These are phyloP conservation scores for Thielaviopsis musarum DNA, from an alignment of 2,329 filamentous ascomycete species.

Conservation along the genomic window DNA sequence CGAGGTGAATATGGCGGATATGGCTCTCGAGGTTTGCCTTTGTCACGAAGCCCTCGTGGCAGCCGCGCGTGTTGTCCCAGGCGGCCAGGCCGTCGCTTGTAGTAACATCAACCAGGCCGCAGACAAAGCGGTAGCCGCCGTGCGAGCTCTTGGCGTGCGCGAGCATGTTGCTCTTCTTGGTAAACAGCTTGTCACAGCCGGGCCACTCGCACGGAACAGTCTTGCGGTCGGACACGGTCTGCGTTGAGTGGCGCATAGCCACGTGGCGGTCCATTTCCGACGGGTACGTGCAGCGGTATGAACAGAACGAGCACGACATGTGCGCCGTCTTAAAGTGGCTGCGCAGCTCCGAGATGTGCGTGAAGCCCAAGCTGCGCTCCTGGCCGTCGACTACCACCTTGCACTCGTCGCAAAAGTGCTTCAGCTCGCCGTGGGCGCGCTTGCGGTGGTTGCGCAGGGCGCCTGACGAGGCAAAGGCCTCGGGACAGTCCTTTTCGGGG, in stretches of 20 bases:
- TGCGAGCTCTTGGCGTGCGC: slow-evolving; percentile 66
- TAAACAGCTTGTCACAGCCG: slow-evolving; percentile 62
- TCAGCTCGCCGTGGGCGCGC: slow-evolving; percentile 49
- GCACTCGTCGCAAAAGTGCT: slow-evolving; percentile 68
- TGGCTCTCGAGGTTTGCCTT: slow-evolving; percentile 73
- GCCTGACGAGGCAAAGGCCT: slow-evolving; percentile 56
- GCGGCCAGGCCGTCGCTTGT: slow-evolving; percentile 29
- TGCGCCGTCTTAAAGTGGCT: slow-evolving; percentile 59
- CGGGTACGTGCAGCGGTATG: slow-evolving; percentile 47
- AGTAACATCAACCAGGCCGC: slow-evolving; percentile 49
- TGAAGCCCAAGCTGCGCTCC: slow-evolving; percentile 40
- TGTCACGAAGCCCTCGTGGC: slow-evolving; percentile 57
- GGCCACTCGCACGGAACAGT: slow-evolving; percentile 48
- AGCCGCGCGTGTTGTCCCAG: slow-evolving; percentile 54
- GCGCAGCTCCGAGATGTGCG: slow-evolving; percentile 54
- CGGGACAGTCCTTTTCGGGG: slow-evolving; percentile 39
- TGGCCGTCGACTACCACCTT: slow-evolving; percentile 24
- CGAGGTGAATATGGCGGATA: slow-evolving; percentile 64
- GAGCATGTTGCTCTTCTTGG: slow-evolving; percentile 66
- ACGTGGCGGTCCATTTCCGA: slow-evolving; percentile 59
- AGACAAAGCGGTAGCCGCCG: slow-evolving; percentile 61
- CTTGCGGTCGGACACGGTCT: slow-evolving; percentile 44
- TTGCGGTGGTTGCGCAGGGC: slow-evolving; percentile 56
- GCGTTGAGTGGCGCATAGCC: slow-evolving; percentile 56
- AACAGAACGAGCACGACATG: slow-evolving; percentile 60